A percentile compares a stretch with the other conserved stretches of the same genome.
Evolutionary conservation across 768 basidiomycete genomes (phyloP).

Genomic region (Tricholoma bakamatsutake): DNA sequence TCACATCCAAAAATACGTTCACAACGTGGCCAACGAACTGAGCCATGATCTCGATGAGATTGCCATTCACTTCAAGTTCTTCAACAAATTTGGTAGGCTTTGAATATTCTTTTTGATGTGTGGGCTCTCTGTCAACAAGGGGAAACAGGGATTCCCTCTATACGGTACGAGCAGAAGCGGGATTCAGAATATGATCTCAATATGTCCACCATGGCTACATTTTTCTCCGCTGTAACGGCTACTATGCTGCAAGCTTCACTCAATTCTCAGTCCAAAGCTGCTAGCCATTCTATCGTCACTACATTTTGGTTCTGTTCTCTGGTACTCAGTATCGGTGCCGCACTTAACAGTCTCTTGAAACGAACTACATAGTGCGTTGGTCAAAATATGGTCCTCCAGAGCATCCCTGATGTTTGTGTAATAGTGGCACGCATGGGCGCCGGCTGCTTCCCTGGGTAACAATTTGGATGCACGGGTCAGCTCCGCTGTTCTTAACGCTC

Average conservation of each 20-base stretch:
- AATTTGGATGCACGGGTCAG: slow-evolving; percentile 14
- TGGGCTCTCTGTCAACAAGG: neutral
- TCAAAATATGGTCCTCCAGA: neutral
- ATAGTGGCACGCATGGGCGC: slow-evolving; percentile 12
- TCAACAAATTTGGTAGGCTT: slow-evolving; percentile 14
- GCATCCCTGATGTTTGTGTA: too few relatives aligned
- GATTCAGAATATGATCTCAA: slow-evolving; percentile 8
- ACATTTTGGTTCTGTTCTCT: slow-evolving; percentile 21
- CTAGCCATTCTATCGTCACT: slow-evolving; percentile 11
- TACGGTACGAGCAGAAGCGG: slow-evolving; percentile 16
- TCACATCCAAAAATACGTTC: slow-evolving; percentile 11
- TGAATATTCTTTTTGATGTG: neutral
- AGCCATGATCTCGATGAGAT: slow-evolving; percentile 8
- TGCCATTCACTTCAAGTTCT: slow-evolving; percentile 7
- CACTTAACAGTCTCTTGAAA: slow-evolving; percentile 22
- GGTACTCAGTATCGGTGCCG: slow-evolving; percentile 20
- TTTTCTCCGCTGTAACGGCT: slow-evolving; percentile 27
- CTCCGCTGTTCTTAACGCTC: slow-evolving; percentile 12
- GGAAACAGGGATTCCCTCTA: slow-evolving; percentile 15
- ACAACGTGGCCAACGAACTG: slow-evolving; percentile 12
- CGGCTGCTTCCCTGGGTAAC: slow-evolving; percentile 13
- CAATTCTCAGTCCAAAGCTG: neutral
- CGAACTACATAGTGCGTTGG: slow-evolving; percentile 19
- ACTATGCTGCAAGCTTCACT: slow-evolving; percentile 16
- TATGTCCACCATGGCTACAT: slow-evolving; percentile 18